Evolutionary conservation across 73 alveolate genomes (phyloP).

Genomic region (Paramecium sexaurelia): DNA sequence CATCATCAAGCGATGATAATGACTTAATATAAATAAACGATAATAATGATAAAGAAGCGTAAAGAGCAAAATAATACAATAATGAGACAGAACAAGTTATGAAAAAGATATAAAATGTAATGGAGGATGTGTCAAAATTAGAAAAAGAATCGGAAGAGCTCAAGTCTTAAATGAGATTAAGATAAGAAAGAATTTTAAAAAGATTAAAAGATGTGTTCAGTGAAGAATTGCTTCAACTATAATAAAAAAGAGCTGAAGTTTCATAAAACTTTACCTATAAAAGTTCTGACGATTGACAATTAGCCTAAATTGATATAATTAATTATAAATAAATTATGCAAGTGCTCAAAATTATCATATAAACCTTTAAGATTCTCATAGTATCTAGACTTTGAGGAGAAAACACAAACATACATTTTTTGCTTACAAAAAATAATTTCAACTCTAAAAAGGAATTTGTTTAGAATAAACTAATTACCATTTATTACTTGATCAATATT

Average conservation of each 20-base stretch:
- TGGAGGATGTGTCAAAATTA: conserved; percentile 30
- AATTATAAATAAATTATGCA: no score
- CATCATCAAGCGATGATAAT: conserved; percentile 54
- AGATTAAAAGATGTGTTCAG: conserved; percentile 18
- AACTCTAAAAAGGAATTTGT: no score
- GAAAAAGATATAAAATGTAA: conserved; percentile 19
- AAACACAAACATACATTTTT: no score
- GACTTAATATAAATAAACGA: conserved; percentile 56
- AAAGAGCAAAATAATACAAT: conserved; percentile 10
- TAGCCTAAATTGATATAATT: no score
- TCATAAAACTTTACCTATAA: background rate
- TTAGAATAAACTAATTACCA: no score
- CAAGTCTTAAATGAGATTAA: background rate
- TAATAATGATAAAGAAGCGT: conserved; percentile 46
- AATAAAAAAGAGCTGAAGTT: conserved; percentile 27
- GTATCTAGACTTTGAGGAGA: no score
- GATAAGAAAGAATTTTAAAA: conserved; percentile 9
- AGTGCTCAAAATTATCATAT: no score
- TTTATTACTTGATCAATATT: no score
- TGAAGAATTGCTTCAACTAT: conserved; percentile 33
- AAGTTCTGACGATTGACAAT: conserved; percentile 39
- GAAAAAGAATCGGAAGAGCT: conserved; percentile 31
- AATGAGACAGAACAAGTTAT: conserved; percentile 49
- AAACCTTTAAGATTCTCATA: no score
- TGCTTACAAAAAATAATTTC: no score